Base-by-base conservation (phyloP, 164 flowering plant species). In the Liriodendron chinense region DNA sequence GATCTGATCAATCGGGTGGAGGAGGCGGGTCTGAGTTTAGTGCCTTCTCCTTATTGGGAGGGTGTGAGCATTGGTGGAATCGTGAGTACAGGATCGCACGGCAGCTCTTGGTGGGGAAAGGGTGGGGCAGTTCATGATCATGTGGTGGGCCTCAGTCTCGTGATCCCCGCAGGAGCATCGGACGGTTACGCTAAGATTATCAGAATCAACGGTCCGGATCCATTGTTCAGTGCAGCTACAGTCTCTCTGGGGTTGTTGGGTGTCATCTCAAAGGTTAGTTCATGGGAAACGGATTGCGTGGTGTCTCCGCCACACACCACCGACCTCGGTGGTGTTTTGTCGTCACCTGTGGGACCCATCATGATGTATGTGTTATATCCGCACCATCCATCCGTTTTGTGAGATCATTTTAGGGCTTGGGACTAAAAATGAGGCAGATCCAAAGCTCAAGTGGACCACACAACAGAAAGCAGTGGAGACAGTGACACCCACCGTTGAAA, bases 71-170 rank as follows among this genome's bases (percentile, higher is more conserved):
- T 93, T n/a, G 97, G 89, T 2, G 98, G 98, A n/a, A 23, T 91
- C 7, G 85, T 94, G 1, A 86, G 92, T 69, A 92, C 93, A 0
- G 98, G 98, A 0, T 84, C 97, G 0, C 95, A 90, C 74, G 98
- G 98, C 63, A 94, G 98, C 75, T 90, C 96, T 12, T 92, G 94
- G 98, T 89, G 94, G 92, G 96, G 94, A 1, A 86, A 82, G 34
- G 98, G 98, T 2, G 94, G 96, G 0, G 86, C 94, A 1, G 91
- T 89, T 23, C 96, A 93, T 78, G 96, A 90, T 79, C 94, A 92
- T 81, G 90, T 93, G 16, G 74, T 90, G 28, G 94, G 91, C 3
- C 43, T 93, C 10, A 84, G 80, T 56, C 82, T 94, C 20, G 84
- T 94, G 5, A 90, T 91, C 62, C 89, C 97, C n/a, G 93, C 92